Base-by-base conservation (phyloP, 202 grass and related monocot genomes). In the Dendrocalamus latiflorus region DNA sequence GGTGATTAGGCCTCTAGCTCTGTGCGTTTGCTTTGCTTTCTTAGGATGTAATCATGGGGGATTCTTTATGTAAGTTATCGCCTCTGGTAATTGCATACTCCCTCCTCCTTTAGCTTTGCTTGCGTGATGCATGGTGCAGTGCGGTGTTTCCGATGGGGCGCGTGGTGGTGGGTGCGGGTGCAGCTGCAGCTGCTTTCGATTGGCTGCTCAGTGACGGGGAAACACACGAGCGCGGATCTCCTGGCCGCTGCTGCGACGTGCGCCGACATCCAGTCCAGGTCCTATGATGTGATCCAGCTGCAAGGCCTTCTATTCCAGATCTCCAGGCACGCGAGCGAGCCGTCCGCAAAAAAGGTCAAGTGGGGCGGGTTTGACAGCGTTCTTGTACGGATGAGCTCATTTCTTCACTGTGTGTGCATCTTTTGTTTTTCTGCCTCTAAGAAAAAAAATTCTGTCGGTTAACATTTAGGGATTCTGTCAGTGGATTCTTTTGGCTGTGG, bases 181-280 rank as follows among this genome's bases (percentile, higher is more conserved):
- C n/a, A n/a, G n/a, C n/a, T n/a, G 55, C 4, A 36, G 39, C 6
- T 0, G 64, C 59, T 50, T 67, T 68, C 50, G 5, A 75, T 47
- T 68, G 67, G 79, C 34, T 86, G 84, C 84, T 77, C 44, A 60
- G 36, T 22, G 36, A n/a, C 44, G 53, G 75, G 88, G 84, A 87
- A 90, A 83, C 88, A 87, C 84, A 79, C 53, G 80, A 73, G 79
- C 88, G 61, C 75, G 33, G 74, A 90, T 90, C 84, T 87, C 75
- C 79, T 75, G 80, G 34, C 2, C 54, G 37, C 55, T 90, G 79
- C 85, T 58, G 43, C 56, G 14, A n/a, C 58, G 5, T 37, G 25
- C 38, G 36, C n/a, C n/a, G n/a, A n/a, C n/a, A n/a, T n/a, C 72
- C 10, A 61, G 12, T 59, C 22, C 22, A 54, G 24, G 1, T 65